A percentile compares a stretch with the other conserved stretches of the same genome.
Conservation (phyloP, 108 stramenopile species). For the Epipyxis sp. region DNA sequence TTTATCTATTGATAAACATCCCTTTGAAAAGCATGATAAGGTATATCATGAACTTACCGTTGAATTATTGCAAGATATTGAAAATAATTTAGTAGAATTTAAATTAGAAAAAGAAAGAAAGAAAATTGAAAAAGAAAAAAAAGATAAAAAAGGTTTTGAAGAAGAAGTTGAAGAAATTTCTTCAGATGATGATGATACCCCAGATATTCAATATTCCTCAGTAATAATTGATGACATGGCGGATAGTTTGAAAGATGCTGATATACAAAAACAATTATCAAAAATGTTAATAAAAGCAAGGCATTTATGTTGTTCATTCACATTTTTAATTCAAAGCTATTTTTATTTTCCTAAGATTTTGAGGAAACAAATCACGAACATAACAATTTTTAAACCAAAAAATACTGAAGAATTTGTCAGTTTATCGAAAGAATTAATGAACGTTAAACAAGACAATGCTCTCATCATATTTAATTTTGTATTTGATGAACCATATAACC, state of each 20-base stretch:
- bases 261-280: neutral
- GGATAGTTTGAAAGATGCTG: too few relatives aligned
- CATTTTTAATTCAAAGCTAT: neutral
- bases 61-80: too few relatives aligned
- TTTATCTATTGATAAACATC: constrained; percentile 6
- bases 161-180: neutral
- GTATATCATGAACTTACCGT: neutral
- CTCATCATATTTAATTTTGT: neutral
- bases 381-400: too few relatives aligned
- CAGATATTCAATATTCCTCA: neutral
- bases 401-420: neutral
- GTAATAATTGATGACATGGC: constrained; percentile 6
- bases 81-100: neutral
- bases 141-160: too few relatives aligned
- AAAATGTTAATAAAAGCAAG: constrained; percentile 14
- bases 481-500: neutral
- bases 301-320: neutral
- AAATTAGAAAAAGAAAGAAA: neutral
- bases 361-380: constrained; percentile 2
- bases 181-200: neutral
- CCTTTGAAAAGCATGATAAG: neutral
- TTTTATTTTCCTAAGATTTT: constrained; percentile 2
- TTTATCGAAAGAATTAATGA: constrained; percentile 1
- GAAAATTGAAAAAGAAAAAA: neutral
- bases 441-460: neutral